Conservation (phyloP, 495 filamentous ascomycete species). For the Pyrenula aspistea region DNA sequence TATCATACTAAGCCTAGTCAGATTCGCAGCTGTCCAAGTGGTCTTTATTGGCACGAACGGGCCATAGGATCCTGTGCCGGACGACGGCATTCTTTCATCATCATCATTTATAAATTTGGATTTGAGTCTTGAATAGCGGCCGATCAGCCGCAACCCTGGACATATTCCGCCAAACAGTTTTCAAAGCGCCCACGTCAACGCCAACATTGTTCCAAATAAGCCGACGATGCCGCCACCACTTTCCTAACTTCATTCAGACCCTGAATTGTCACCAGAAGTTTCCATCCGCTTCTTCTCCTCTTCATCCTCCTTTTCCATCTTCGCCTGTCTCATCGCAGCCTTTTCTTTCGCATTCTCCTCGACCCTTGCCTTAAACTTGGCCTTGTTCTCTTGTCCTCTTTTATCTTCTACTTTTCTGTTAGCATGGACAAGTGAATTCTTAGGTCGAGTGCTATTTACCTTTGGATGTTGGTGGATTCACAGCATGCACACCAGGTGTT, state of each 20-base stretch:
- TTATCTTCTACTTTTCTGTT: background rate
- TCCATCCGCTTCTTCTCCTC: background rate
- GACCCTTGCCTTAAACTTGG: background rate
- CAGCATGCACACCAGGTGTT: background rate
- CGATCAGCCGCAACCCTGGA: background rate
- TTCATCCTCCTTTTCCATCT: background rate
- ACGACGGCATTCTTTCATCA: background rate
- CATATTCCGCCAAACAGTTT: background rate
- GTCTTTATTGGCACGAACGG: background rate
- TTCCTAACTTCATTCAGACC: background rate
- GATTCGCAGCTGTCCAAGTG: background rate
- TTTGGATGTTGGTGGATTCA: background rate
- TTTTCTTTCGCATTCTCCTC: background rate
- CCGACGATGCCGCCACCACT: background rate
- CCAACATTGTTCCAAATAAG: background rate
- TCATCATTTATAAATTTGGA: background rate
- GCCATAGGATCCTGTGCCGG: background rate
- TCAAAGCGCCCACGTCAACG: background rate
- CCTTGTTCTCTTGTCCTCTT: background rate
- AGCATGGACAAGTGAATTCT: background rate
- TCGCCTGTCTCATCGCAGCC: too few species aligned
- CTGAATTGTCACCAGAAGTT: background rate
- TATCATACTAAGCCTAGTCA: background rate
- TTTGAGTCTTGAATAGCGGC: background rate
- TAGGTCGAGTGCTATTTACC: background rate